Conservation (phyloP, 1,139 yeast species). For the Candida buenavistaensis region DNA sequence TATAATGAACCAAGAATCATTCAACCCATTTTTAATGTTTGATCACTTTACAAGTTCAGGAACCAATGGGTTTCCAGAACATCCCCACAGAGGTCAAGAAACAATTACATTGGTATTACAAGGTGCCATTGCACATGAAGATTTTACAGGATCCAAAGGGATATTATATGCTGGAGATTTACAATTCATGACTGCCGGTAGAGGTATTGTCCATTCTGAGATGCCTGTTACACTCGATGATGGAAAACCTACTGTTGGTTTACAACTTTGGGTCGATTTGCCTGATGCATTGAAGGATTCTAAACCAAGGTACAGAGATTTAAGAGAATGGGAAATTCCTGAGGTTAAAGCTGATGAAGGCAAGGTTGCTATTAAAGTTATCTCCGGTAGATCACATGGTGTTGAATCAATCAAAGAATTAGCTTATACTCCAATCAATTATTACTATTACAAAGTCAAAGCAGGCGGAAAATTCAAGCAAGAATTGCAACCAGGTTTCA, state of each 20-base stretch:
- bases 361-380: conserved; percentile 66
- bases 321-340: conserved; percentile 72
- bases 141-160: conserved; percentile 84
- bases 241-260: conserved; percentile 62
- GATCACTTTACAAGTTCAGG: conserved; percentile 65
- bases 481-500: conserved; percentile 60
- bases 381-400: conserved; percentile 78
- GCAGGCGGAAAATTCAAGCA: conserved; percentile 72
- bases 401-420: conserved; percentile 70
- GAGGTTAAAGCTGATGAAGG: conserved; percentile 62
- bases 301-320: conserved; percentile 80
- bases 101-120: conserved; percentile 46
- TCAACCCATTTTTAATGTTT: conserved; percentile 80
- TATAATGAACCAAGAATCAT: conserved; percentile 61
- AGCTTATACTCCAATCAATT: conserved; percentile 83
- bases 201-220: conserved; percentile 83
- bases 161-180: conserved; percentile 80
- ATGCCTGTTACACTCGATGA: conserved; percentile 71
- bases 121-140: conserved; percentile 88
- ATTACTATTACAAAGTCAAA: conserved; percentile 64
- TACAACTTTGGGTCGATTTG: conserved; percentile 91
- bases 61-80: conserved; percentile 86
- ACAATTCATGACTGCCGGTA: conserved; percentile 95
- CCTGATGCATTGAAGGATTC: conserved; percentile 68
- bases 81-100: conserved; percentile 33